Evolutionary conservation across 176 grass and related monocot genomes (phyloP), one percentile per base, ranked within the genome.

Genomic region (Cymbopogon citratus): DNA sequence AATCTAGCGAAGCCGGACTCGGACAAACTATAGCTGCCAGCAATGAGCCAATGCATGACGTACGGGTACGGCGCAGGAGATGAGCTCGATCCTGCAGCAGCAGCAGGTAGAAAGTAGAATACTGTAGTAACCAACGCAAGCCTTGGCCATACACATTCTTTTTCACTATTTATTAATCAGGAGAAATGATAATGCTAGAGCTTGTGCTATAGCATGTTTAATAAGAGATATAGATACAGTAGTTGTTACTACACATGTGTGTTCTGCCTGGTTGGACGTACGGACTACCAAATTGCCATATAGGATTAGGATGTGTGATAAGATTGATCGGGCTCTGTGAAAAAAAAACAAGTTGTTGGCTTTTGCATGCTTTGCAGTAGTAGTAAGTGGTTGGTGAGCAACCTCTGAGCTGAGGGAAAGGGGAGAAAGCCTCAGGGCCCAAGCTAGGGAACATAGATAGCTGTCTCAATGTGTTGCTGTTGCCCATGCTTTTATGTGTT

Each of bases 401-500:
- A 60, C 13, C 34, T 38, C 45, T 71, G n/a, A n/a, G n/a, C 31
- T 33, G 45, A 28, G 36, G 24, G 13, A 71, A 60, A 59, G 5
- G 66, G 61, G 5, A 12, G 45, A n/a, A n/a, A n/a, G n/a, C n/a
- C 75, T 33, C n/a, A 79, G 69, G 39, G 13, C 63, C 80, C 51
- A n/a, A n/a, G n/a, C n/a, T n/a, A 18, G 46, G 56, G 69, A 67
- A 85, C 79, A 85, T 24, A 68, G 24, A 54, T 65, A 82, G 79
- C 66, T 85, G 73, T 81, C 83, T 35, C 77, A 77, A 14, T 9
- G 51, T 81, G 66, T 65, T 81, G 82, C 21, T 77, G 76, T 73
- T 77, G 71, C n/a, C 82, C 87, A 81, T 62, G 78, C 73, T 66
- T 63, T 23, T 66, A 35, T 81, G 78, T 73, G n/a, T 78, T 44